Base-by-base conservation (phyloP, 495 filamentous ascomycete species). In the Podospora comata region DNA sequence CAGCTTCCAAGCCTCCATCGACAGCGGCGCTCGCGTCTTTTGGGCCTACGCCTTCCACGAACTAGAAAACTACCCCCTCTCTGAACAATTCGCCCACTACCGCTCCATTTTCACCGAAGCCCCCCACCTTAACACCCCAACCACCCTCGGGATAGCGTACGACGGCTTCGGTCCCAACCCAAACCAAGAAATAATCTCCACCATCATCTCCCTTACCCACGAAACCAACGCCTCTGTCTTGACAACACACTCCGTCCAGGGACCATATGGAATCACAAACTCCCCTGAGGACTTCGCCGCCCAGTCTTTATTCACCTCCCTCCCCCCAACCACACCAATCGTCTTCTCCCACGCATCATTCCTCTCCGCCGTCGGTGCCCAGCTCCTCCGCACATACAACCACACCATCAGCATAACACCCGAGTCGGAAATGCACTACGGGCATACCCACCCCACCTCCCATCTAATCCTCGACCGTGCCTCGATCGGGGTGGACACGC, bases 341-440 rank as follows among this genome's bases (percentile, higher is more conserved):
- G 76, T 84, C 28, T 77, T 84, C 68, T 79, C 77, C 6, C 82
- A 84, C 66, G 76, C 70, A 18, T 67, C 62, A 48, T 76, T 69
- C 67, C 64, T 83, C 19, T 77, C 76, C 18, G 55, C 71, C 2
- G 20, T 60, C 13, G 79, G 75, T 26, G 67, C 70, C 0, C 39
- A 63, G 39, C 72, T 82, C 0, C 75, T 84, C 4, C 77, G 78
- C 26, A 5, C 53, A 0, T 73, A 71, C 1, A 81, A 83, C 71
- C 75, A 81, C 61, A 75, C 77, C 74, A 66, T 82, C 48, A 78
- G 79, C 67, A 83, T 82, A 66, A 83, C 82, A 15, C 74, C 81
- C 0, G 81, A 84, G 57, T 79, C 76, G 16, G 82, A 83, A 68
- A 74, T 80, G 71, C 79, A 81, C 68, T 82, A 79, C 71, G 82